Evolutionary conservation across 1,284 basidiomycete genomes (phyloP), one percentile per base, ranked within the genome.

Genomic region (Peniophora sp.): DNA sequence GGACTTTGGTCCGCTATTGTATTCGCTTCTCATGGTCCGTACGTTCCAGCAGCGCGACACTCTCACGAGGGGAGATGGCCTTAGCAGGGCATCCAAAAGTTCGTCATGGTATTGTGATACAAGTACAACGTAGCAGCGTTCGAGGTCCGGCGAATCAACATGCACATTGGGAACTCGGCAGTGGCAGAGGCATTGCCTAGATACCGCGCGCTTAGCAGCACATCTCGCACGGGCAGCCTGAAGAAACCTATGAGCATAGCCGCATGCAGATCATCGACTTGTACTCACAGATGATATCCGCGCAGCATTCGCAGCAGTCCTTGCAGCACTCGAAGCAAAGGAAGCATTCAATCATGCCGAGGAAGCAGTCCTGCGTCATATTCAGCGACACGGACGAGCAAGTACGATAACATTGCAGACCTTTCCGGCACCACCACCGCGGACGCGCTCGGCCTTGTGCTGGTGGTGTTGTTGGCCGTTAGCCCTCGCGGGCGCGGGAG

Each of bases 401-500:
- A 22, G 3, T n/a, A 41, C 34, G 15, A 9, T 6, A 17, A 35
- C 12, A 17, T 47, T n/a, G n/a, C n/a, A n/a, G 17, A 82, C 81
- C 72, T 74, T 80, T 22, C 61, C 79, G 24, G 76, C 81, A 49
- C 81, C 81, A 62, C 77, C 81, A 55, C 81, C 82, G 52, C 81
- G 75, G 49, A 83, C 61, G 51, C 81, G 74, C 47, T 70, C 70
- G 5, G 75, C 74, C 59, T 74, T 74, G 52, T 62, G 62, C 52
- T 70, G 59, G 43, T 68, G 50, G 55, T 61, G 51, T 51, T 62
- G 53, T 32, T 32, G 27, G 12, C 27, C 27, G 27, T 32, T 32
- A 12, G 27, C 27, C 55, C 56, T 58, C 37, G 63, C 57, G 22
- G 64, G 54, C 22, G 69, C 64, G 6, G 69, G 67, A 57, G 67